Evolutionary conservation across 495 filamentous ascomycete species (phyloP), one percentile per base, ranked within the genome.

Genomic region (Filosporella fistucella): DNA sequence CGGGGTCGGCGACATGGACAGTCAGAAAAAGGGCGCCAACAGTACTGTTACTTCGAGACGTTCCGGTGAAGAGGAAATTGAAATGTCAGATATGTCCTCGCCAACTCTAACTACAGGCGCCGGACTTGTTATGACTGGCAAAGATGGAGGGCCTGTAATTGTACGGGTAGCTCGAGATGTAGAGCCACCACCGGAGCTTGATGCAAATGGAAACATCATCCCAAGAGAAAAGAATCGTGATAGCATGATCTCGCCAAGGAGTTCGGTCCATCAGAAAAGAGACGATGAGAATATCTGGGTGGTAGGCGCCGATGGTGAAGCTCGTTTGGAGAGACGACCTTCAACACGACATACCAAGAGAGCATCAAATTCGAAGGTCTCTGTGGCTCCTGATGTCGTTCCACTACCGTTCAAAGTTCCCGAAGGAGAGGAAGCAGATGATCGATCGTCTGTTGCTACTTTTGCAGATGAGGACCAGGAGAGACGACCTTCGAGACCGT

Each of bases 391-490:
- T 41, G 64, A 68, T 17, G 65, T 81, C 26, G 64, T 77, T 3
- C 78, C 84, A 1, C 61, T 85, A 20, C 84, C 84, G 12, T 80
- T 86, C 60, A 77, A 63, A 30, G 61, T 84, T 2, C 77, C 78
- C 4, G 54, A 65, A 10, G 47, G 58, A 3, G 63, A 61, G 14
- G 60, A 69, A n/a, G 69, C 71, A 16, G 73, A 72, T 10, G 76
- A 77, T 33, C 57, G 66, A 16, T 80, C 79, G 17, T 86, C 83
- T 8, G 65, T 80, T 17, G 83, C 77, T 35, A 79, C 81, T 6
- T 74, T 78, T 62, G 78, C 76, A 10, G 82, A 81, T 49, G 72
- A 72, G 30, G 68, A 68, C 3, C 67, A 66, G 40, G 61, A 66
- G n/a, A 50, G 42, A 5, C 49, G 76, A 4, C 82, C 35, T 5